Conservation (phyloP, 306 rosid species). For the Vigna trinervia region DNA sequence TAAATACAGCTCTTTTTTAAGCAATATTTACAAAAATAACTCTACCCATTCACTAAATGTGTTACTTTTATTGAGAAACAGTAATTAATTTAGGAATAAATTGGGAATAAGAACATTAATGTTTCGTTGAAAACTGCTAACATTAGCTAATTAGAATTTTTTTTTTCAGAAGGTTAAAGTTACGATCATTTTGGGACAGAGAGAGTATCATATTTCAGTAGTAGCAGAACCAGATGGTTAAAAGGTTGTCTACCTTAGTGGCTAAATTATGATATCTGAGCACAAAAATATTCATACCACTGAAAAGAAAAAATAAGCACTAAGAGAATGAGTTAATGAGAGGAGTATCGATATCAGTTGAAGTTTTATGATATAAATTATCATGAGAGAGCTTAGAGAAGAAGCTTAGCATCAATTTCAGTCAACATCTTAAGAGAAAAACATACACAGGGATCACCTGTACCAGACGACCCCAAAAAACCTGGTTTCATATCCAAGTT, state of each 20-base stretch:
- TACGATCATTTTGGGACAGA: too few relatives aligned
- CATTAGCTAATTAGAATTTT: too few relatives aligned
- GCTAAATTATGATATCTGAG: constrained; percentile 16
- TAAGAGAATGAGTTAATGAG: neutral
- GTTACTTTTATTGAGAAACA: too few relatives aligned
- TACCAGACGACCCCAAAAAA: constrained; percentile 13
- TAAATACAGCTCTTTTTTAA: too few relatives aligned
- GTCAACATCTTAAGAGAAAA: constrained; percentile 22
- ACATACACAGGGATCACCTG: neutral
- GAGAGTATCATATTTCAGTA: neutral
- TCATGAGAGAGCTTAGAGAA: constrained; percentile 25
- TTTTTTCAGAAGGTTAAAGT: too few relatives aligned
- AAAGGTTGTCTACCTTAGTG: constrained; percentile 11
- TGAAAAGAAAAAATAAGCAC: constrained; percentile 16
- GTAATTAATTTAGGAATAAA: too few relatives aligned
- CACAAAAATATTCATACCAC: constrained; percentile 16
- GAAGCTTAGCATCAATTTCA: neutral
- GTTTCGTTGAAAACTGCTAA: too few relatives aligned
- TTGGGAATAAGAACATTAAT: too few relatives aligned
- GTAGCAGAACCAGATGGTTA: constrained; percentile 28
- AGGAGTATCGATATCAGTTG: constrained; percentile 1
- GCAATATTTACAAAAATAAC: too few relatives aligned
- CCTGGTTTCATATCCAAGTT: constrained; percentile 21
- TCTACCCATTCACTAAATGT: too few relatives aligned
- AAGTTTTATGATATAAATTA: constrained; percentile 9